These are phyloP conservation scores for Thymus quinquecostatus DNA, from an alignment of 257 asterid genomes.

Conservation along the genomic window DNA sequence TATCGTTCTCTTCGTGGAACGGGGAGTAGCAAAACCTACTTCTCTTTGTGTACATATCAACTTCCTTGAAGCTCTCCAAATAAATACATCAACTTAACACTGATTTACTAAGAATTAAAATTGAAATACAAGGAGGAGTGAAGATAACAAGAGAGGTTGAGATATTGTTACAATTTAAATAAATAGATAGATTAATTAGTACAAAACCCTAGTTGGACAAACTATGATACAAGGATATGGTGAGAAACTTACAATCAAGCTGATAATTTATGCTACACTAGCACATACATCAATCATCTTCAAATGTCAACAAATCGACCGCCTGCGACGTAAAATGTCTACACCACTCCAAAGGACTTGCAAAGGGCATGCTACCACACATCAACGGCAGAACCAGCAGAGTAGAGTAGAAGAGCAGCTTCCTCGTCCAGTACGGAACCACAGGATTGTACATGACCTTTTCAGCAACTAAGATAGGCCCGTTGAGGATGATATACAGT, in stretches of 20 bases:
- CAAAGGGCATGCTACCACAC: conserved; percentile 90
- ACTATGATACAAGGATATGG: conserved; percentile 18
- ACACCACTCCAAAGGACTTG: conserved; percentile 72
- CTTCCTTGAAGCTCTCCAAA: no score
- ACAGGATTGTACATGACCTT: conserved; percentile 10
- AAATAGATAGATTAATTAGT: background rate
- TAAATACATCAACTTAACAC: background rate
- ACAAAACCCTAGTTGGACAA: conserved; percentile 3
- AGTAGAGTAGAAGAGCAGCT: conserved; percentile 41
- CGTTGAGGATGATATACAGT: conserved; percentile 57
- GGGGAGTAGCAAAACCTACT: no score
- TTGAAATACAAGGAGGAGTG: background rate
- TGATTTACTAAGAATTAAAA: background rate
- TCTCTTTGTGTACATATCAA: no score
- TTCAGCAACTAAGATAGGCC: conserved; percentile 58
- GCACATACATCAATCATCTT: conserved; percentile 37
- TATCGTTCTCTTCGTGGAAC: no score
- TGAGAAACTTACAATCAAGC: background rate
- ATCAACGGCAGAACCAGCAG: conserved; percentile 63
- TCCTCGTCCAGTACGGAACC: conserved; percentile 67
- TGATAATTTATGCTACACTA: background rate
- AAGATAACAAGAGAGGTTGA: background rate
- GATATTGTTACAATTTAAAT: background rate
- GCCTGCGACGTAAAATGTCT: conserved; percentile 54
- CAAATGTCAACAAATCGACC: conserved; percentile 8